Base-by-base conservation (phyloP, 2,329 filamentous ascomycete genomes). In the Xylaria sp. region DNA sequence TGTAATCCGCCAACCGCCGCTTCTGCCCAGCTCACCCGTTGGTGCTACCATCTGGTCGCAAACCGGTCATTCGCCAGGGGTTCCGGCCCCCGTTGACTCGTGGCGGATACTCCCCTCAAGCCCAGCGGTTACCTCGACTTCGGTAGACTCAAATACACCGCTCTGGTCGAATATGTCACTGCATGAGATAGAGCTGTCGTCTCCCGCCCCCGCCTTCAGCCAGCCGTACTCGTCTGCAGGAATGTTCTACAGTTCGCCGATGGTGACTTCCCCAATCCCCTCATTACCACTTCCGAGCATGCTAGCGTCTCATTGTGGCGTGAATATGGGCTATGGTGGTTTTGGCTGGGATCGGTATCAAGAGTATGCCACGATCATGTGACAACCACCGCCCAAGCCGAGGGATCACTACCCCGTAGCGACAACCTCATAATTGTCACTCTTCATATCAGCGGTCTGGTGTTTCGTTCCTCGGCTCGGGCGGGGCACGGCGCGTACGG, bases 101-200 rank as follows among this genome's bases (percentile, higher is more conserved):
- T 98, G 95, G 95, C 93, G 92, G 80, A 90, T 98, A 73, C 85
- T 98, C 64, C 92, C 94, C 55, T 98, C 95, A 63, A 97, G 93
- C 76, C 93, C 94, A 60, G 93, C 90, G 79, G 89, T 93, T 61
- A 89, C 92, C 48, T 90, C 92, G 39, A 82, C 81, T 6, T 91
- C 91, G 63, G 86, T 86, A 78, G 93, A 96, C 78, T 90, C 90
- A 62, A 85, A 88, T 75, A 86, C 89, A 66, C 87, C 89, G 60
- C 88, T 95, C 79, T 98, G 94, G 94, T 88, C 91, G 69, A 90
- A 87, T 78, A 90, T 97, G 84, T 86, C 86, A 76, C 85, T 97
- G 82, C 89, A 86, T 79, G 91, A 94, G 68, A 85, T 91, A 62
- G 89, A 92, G 75, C 83, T 96, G 68, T 88, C 92, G 48, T 96